Percentiles rank a stretch among this genome's conserved stretches.
phyloP scores from a whole-genome alignment of 352 stramenopile genomes.

The Blastocystis sp. region DNA sequence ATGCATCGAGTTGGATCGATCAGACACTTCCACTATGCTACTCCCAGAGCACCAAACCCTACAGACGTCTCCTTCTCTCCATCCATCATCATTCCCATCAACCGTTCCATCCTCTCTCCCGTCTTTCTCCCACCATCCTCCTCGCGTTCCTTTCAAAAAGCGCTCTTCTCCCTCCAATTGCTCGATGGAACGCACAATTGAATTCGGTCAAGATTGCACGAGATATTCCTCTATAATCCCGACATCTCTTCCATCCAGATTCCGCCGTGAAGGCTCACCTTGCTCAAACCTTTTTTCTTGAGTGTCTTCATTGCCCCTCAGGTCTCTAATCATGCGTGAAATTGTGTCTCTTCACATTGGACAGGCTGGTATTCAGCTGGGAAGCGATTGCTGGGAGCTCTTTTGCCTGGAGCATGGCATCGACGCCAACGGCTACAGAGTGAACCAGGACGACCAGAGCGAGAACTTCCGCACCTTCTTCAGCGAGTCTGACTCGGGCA shows the following conservation, averaged over 20 bases:
- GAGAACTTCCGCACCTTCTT: slow-evolving; percentile 91
- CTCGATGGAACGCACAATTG: too few relatives aligned
- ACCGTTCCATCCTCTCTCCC: too few relatives aligned
- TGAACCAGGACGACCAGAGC: slow-evolving; percentile 68
- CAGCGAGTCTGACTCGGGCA: slow-evolving; percentile 73
- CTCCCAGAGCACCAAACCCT: too few relatives aligned
- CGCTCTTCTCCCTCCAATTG: not conserved
- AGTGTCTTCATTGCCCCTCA: slow-evolving; percentile 57
- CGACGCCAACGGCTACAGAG: slow-evolving; percentile 60
- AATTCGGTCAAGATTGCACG: not conserved
- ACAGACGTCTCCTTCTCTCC: too few relatives aligned
- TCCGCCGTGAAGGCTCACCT: slow-evolving; percentile 7
- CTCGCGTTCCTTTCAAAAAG: too few relatives aligned
- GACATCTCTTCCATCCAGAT: not conserved
- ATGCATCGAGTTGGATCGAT: too few relatives aligned
- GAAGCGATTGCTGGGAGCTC: slow-evolving; percentile 82
- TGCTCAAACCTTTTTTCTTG: slow-evolving; percentile 19
- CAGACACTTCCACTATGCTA: too few relatives aligned
- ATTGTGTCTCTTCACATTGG: slow-evolving; percentile 89
- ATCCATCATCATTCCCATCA: too few relatives aligned
- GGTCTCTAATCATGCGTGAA: slow-evolving; percentile 71
- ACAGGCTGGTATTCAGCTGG: slow-evolving; percentile 79
- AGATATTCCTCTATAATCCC: too few relatives aligned
- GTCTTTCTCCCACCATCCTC: too few relatives aligned
- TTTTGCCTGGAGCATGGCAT: slow-evolving; percentile 80